Conservation (phyloP, 805 yeast genomes). For the Starmerella apis region DNA sequence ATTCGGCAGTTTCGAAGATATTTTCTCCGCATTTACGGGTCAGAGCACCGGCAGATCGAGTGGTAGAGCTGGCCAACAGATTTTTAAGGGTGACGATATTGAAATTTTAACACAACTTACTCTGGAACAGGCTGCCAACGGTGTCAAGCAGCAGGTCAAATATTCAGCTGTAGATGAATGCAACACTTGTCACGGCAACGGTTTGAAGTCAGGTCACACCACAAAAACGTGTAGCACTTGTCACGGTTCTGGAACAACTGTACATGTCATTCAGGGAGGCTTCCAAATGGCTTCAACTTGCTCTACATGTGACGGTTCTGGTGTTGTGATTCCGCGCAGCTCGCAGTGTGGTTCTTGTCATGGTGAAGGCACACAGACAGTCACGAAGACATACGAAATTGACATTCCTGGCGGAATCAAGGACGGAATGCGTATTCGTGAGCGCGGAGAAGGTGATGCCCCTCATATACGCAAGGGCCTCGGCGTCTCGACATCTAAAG, state of each 20-base stretch:
- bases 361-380: conserved; percentile 75
- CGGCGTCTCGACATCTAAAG: conserved; percentile 48
- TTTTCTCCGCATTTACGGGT: conserved; percentile 46
- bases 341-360: conserved; percentile 74
- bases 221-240: conserved; percentile 75
- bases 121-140: conserved; percentile 82
- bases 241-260: conserved; percentile 86
- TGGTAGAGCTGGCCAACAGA: conserved; percentile 42
- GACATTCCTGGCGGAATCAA: conserved; percentile 82
- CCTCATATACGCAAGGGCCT: conserved; percentile 69
- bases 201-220: conserved; percentile 64
- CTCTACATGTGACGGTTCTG: conserved; percentile 75
- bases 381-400: conserved; percentile 59
- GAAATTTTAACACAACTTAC: conserved; percentile 65
- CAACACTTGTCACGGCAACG: conserved; percentile 70
- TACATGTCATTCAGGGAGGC: conserved; percentile 79
- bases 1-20: conserved; percentile 46
- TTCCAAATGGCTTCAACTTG: conserved; percentile 96
- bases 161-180: conserved; percentile 72
- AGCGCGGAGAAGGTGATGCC: conserved; percentile 82
- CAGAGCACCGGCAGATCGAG: conserved; percentile 35
- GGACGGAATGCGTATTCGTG: conserved; percentile 76
- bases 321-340: conserved; percentile 56
- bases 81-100: conserved; percentile 79
- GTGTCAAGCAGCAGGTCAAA: conserved; percentile 53